A percentile compares a stretch with the other conserved stretches of the same genome.
phyloP scores from a whole-genome alignment of 2,329 filamentous ascomycete species.

The Diaporthe citriasiana region DNA sequence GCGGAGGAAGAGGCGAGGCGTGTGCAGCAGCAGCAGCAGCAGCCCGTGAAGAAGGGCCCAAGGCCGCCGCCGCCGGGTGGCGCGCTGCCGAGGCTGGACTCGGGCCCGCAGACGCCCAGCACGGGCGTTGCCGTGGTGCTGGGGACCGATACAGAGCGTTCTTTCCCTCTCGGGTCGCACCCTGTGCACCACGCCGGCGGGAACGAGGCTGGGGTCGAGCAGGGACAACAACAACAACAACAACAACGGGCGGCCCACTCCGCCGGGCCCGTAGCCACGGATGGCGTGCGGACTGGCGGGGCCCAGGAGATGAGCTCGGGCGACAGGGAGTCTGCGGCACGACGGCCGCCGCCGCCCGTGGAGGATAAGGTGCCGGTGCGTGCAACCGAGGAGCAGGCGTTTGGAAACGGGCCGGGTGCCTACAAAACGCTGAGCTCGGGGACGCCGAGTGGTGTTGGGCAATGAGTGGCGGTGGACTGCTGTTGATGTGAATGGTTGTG shows the following conservation, averaged over 20 bases:
- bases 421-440: constrained; percentile 28
- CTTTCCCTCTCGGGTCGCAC: constrained; percentile 32
- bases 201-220: background rate
- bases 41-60: background rate
- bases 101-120: constrained; percentile 25
- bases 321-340: background rate
- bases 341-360: background rate
- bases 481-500: background rate
- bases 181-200: background rate
- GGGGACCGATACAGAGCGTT: constrained; percentile 31
- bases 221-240: background rate
- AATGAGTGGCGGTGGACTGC: background rate
- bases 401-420: background rate
- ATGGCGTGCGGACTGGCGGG: background rate
- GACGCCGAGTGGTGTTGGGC: constrained; percentile 24
- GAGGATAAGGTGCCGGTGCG: constrained; percentile 4
- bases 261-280: background rate
- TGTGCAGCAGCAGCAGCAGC: background rate
- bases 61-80: background rate
- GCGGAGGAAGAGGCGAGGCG: background rate
- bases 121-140: constrained; percentile 15
- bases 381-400: background rate
- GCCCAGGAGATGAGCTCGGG: background rate
- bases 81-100: background rate
- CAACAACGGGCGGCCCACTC: background rate